Evolutionary conservation across 306 rosid species (phyloP), one percentile per base, ranked within the genome.

Genomic region (Prunus mume): DNA sequence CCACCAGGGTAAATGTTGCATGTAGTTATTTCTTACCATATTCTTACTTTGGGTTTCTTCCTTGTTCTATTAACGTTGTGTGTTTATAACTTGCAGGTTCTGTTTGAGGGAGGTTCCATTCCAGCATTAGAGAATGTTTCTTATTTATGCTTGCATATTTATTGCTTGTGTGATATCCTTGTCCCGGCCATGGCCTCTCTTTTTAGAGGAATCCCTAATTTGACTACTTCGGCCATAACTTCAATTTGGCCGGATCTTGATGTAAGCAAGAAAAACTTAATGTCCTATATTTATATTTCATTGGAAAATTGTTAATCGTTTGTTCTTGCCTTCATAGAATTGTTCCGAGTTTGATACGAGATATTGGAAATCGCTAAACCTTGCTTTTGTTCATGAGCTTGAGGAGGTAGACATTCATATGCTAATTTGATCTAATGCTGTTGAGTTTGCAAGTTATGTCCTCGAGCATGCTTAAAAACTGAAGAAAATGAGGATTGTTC

Each of bases 161-260:
- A 46, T 47, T 13, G 1, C 12, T 25, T 38, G 25, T 5, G 24
- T 14, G 54, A 3, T 68, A 14, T 34, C 38, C 8, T 34, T 1
- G 54, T 46, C 34, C 72, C 72, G n/a, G 34, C 72, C 11, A 17
- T 68, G 1, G 71, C 46, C 56, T 68, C 34, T 25, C 72, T 68
- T 49, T 68, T 68, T 8, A 45, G 72, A 22, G 72, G 72, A 68
- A 46, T 27, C 9, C 72, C 72, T 20, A 68, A 46, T 45, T 47
- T 68, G 22, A 34, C 2, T 34, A 34, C 7, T 34, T 34, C 5
- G 38, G 38, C 8, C 8, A 34, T 34, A 34, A 34, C 38, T 34
- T 34, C 43, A 38, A 38, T 38, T 38, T 38, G 43, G 43, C 43
- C 43, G 9, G 43, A 38, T 38, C 43, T 38, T 38, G 43, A 38